A percentile compares a stretch with the other conserved stretches of the same genome.
phyloP scores from a whole-genome alignment of 2,329 filamentous ascomycete species.

The Calonectria pteridis region DNA sequence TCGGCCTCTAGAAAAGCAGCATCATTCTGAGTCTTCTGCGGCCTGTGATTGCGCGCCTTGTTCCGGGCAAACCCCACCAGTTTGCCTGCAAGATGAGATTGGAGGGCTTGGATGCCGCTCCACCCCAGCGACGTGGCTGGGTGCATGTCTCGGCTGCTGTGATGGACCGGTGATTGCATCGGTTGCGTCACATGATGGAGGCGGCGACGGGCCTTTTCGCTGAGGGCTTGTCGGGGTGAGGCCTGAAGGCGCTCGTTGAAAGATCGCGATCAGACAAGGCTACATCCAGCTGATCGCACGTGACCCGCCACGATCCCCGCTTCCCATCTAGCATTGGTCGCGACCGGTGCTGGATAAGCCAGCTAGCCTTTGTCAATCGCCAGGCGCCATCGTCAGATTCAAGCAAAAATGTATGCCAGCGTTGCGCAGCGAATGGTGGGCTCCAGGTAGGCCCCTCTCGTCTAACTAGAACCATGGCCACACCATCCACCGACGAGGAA shows the following conservation, averaged over 20 bases:
- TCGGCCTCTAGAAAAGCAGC: neutral
- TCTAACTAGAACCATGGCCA: neutral
- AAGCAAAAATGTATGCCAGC: neutral
- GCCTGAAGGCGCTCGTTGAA: neutral
- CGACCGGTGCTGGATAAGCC: neutral
- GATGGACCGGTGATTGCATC: neutral
- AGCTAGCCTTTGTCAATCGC: neutral
- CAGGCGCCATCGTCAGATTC: neutral
- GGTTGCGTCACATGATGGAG: neutral
- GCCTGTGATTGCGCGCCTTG: neutral
- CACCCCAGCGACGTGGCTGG: neutral
- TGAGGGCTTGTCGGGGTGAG: neutral
- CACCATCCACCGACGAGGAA: neutral
- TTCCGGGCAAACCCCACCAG: neutral
- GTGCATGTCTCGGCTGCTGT: no score
- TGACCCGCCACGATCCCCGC: neutral
- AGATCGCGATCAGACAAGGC: neutral
- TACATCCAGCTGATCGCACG: neutral
- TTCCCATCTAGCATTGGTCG: neutral
- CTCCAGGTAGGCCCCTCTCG: neutral
- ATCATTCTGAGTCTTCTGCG: neutral
- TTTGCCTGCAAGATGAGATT: slow-evolving; percentile 2
- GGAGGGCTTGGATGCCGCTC: neutral
- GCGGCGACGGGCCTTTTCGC: neutral
- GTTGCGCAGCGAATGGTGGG: neutral